Percentiles rank a stretch among this genome's conserved stretches.
phyloP scores from a whole-genome alignment of 2,329 filamentous ascomycete genomes.

The Botrytis fragariae region DNA sequence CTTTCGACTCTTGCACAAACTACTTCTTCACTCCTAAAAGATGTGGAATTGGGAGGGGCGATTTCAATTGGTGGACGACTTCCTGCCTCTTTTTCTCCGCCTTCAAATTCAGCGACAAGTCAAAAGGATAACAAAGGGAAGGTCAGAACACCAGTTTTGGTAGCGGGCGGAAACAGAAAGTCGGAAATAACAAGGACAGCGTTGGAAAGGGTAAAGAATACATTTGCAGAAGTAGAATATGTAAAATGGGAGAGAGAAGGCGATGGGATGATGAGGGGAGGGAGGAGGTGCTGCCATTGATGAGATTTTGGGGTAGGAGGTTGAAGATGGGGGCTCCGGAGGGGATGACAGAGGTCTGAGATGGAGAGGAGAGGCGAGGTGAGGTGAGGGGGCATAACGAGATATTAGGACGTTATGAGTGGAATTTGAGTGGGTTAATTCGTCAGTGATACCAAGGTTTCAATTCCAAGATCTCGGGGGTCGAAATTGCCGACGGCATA shows the following conservation, averaged over 20 bases:
- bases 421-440: neutral
- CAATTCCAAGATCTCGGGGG: rapidly evolving
- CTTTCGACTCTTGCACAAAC: slow-evolving; percentile 41
- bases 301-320: slow-evolving; percentile 75
- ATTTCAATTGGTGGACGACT: slow-evolving; percentile 62
- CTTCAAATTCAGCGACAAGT: neutral
- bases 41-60: slow-evolving; percentile 53
- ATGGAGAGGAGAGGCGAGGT: neutral
- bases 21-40: neutral
- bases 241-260: slow-evolving; percentile 67
- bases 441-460: neutral
- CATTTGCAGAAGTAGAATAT: slow-evolving; percentile 65
- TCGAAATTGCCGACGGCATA: neutral
- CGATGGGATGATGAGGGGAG: slow-evolving; percentile 77
- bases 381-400: neutral
- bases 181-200: slow-evolving; percentile 61
- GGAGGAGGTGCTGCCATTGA: slow-evolving; percentile 86
- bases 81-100: slow-evolving; percentile 37
- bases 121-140: slow-evolving; percentile 46
- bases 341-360: slow-evolving; percentile 49
- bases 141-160: slow-evolving; percentile 60
- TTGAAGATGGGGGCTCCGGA: slow-evolving; percentile 54
- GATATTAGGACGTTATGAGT: neutral
- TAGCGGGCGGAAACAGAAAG: slow-evolving; percentile 55
- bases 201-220: slow-evolving; percentile 59